phyloP scores from a whole-genome alignment of 257 asterid genomes.

The Voacanga thouarsii region DNA sequence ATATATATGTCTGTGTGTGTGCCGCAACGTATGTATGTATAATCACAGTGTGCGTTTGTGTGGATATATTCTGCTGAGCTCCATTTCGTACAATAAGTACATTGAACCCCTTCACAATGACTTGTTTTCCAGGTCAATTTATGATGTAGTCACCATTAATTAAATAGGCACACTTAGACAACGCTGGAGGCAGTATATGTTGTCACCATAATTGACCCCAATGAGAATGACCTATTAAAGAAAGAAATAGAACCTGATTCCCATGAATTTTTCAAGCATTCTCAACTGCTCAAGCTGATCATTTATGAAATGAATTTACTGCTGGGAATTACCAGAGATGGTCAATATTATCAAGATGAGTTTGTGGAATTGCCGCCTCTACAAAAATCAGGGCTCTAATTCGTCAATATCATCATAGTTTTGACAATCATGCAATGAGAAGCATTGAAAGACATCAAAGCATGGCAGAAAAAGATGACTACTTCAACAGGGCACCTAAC shows the following conservation, averaged over 20 bases:
- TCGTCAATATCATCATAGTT: not conserved
- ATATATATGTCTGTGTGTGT: no score
- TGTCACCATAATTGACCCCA: not conserved
- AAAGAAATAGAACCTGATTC: no score
- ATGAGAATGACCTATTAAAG: not conserved
- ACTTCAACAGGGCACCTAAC: constrained; percentile 6
- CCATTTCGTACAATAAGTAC: constrained; percentile 24
- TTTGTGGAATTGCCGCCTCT: no score
- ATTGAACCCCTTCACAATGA: not conserved
- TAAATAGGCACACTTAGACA: not conserved
- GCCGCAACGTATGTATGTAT: not conserved
- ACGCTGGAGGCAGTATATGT: not conserved
- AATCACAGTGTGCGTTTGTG: not conserved
- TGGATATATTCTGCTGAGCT: constrained; percentile 1
- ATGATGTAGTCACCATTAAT: not conserved
- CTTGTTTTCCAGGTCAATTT: not conserved
- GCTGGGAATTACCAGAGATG: no score
- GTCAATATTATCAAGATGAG: no score
- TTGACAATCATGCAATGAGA: not conserved
- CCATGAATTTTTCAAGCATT: no score
- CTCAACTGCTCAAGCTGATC: no score
- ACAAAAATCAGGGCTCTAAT: no score
- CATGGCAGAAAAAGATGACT: not conserved
- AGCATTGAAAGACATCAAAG: not conserved
- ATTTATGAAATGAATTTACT: no score